Evolutionary conservation across 2,329 filamentous ascomycete genomes (phyloP).

Genomic region (Arthrobotrys megalospora): DNA sequence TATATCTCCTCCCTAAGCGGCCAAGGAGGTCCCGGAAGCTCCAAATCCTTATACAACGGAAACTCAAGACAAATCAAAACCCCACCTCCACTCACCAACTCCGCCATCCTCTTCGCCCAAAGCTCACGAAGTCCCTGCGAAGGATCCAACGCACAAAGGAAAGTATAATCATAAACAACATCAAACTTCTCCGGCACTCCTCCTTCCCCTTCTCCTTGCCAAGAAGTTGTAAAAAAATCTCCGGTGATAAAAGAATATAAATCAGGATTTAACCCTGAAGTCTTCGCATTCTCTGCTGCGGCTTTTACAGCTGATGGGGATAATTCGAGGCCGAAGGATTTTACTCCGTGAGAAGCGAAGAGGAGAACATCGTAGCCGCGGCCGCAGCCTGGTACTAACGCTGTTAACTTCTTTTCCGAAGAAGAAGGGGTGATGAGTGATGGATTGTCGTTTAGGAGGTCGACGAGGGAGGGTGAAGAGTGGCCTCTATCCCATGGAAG

Average conservation of each 20-base stretch:
- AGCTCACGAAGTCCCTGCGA: slow-evolving; percentile 68
- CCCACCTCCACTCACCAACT: slow-evolving; percentile 65
- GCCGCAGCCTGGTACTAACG: slow-evolving; percentile 84
- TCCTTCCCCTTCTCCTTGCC: too few relatives aligned
- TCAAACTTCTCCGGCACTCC: slow-evolving; percentile 68
- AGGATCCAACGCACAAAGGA: slow-evolving; percentile 76
- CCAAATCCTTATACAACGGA: slow-evolving; percentile 67
- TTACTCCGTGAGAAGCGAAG: slow-evolving; percentile 81
- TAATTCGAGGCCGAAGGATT: slow-evolving; percentile 81
- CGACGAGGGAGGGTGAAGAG: slow-evolving; percentile 72
- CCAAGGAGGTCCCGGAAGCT: slow-evolving; percentile 67
- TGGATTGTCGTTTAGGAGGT: slow-evolving; percentile 70
- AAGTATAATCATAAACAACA: slow-evolving; percentile 69
- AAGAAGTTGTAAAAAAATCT: slow-evolving; percentile 40
- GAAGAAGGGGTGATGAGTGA: slow-evolving; percentile 64
- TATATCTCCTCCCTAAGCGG: slow-evolving; percentile 64
- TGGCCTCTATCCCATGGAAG: slow-evolving; percentile 72
- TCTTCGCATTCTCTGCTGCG: slow-evolving; percentile 51
- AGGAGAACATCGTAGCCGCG: slow-evolving; percentile 85
- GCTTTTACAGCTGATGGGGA: slow-evolving; percentile 70
- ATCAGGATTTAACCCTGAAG: not conserved
- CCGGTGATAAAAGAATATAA: slow-evolving; percentile 38
- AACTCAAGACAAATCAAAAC: slow-evolving; percentile 68
- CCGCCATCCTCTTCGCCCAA: slow-evolving; percentile 72
- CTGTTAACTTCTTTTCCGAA: slow-evolving; percentile 68